Conservation (phyloP, 257 asterid genomes). For the Ilex aquifolium region DNA sequence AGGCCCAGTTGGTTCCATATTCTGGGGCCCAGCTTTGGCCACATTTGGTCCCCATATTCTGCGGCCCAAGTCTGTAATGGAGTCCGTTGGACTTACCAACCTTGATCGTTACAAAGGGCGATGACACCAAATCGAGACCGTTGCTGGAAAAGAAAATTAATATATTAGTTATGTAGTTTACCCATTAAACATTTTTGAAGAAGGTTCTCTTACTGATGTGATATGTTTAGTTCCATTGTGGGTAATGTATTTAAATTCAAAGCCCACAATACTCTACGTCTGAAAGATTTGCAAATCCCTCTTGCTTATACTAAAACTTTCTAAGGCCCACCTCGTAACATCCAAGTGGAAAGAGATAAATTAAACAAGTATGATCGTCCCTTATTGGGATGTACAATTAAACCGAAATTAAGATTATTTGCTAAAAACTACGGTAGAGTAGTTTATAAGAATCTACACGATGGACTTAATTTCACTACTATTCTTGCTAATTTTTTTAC, state of each 20-base stretch:
- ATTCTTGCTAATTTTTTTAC: no score
- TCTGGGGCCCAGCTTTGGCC: no score
- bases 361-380: constrained; percentile 1
- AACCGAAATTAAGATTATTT: not conserved
- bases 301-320: constrained; percentile 1
- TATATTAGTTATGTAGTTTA: no score
- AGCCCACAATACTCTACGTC: not conserved
- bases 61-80: no score
- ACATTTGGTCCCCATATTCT: no score
- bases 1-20: no score
- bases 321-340: not conserved
- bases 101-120: no score
- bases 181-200: no score
- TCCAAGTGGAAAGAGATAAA: constrained; percentile 1
- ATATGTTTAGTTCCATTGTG: not conserved
- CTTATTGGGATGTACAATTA: not conserved
- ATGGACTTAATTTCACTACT: not conserved
- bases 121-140: no score
- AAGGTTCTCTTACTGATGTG: no score
- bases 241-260: not conserved
- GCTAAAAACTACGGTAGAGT: not conserved
- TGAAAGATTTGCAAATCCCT: not conserved
- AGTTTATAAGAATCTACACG: not conserved
- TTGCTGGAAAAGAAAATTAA: no score
- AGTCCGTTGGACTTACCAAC: no score